These are phyloP conservation scores for Discostella stelligera DNA, from an alignment of 352 stramenopile species.

Conservation along the genomic window DNA sequence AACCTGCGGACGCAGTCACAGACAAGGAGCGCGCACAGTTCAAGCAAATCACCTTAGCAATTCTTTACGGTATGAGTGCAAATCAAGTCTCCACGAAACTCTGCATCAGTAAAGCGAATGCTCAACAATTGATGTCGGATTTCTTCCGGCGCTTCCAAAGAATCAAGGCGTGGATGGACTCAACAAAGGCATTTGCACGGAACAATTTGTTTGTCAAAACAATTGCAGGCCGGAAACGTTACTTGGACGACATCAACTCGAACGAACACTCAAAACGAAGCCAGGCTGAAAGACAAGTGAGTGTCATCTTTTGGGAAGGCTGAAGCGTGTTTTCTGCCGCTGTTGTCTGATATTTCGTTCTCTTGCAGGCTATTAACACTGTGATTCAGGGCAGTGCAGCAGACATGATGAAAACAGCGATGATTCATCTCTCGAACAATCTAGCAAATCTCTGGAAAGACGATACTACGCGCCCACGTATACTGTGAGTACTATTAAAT, in stretches of 20 bases:
- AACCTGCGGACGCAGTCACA: constrained; percentile 33
- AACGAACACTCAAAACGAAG: constrained; percentile 38
- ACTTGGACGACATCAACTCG: constrained; percentile 56
- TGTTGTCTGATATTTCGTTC: background rate
- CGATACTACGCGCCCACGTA: constrained; percentile 18
- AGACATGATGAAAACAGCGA: constrained; percentile 75
- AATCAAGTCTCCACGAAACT: constrained; percentile 60
- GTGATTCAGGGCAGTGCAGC: constrained; percentile 76
- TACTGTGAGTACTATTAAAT: constrained; percentile 31
- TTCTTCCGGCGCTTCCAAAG: constrained; percentile 56
- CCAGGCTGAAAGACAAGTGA: constrained; percentile 64
- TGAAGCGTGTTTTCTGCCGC: background rate
- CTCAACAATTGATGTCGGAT: constrained; percentile 48
- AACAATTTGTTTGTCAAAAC: constrained; percentile 54
- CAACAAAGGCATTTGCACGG: constrained; percentile 45
- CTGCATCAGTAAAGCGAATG: constrained; percentile 37
- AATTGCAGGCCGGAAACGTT: constrained; percentile 53
- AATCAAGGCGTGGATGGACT: constrained; percentile 58
- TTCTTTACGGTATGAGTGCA: constrained; percentile 55
- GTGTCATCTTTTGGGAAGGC: background rate
- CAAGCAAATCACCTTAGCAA: constrained; percentile 60
- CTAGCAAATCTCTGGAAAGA: constrained; percentile 44
- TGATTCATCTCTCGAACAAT: constrained; percentile 59
- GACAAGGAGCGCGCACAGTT: constrained; percentile 38
- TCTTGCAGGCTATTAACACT: constrained; percentile 62